Evolutionary conservation across 1,284 basidiomycete genomes (phyloP).

Genomic region (Marasmius sp.): DNA sequence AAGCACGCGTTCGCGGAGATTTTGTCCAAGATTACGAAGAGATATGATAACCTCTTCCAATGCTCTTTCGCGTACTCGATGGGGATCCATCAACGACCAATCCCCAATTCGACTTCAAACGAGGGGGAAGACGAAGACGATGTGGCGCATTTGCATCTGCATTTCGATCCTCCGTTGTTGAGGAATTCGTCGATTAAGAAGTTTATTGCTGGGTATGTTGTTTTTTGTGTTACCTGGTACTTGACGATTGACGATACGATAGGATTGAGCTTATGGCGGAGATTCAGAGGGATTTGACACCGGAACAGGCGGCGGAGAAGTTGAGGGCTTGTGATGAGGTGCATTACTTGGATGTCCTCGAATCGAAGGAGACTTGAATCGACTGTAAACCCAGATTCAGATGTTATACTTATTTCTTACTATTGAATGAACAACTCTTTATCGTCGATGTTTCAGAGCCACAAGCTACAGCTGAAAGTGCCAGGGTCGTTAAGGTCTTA

Average conservation of each 20-base stretch:
- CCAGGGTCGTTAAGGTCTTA: no score
- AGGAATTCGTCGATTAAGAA: slow-evolving; percentile 84
- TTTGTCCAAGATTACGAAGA: slow-evolving; percentile 64
- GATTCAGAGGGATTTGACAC: slow-evolving; percentile 87
- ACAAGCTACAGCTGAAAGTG: no score
- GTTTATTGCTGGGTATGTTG: slow-evolving; percentile 84
- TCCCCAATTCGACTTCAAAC: slow-evolving; percentile 40
- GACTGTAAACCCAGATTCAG: no score
- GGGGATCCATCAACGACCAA: slow-evolving; percentile 86
- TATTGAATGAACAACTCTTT: no score
- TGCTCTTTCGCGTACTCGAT: slow-evolving; percentile 97
- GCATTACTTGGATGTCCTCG: slow-evolving; percentile 31
- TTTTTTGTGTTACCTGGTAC: slow-evolving; percentile 1
- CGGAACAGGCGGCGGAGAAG: slow-evolving; percentile 82
- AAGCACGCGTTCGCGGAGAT: slow-evolving; percentile 64
- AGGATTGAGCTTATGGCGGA: slow-evolving; percentile 94
- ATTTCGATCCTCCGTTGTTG: slow-evolving; percentile 88
- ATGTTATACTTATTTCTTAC: no score
- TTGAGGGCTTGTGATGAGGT: slow-evolving; percentile 44
- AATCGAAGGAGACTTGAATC: no score
- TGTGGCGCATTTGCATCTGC: slow-evolving; percentile 84
- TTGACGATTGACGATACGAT: slow-evolving; percentile 2
- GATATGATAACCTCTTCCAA: slow-evolving; percentile 84
- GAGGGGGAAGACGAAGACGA: slow-evolving; percentile 52
- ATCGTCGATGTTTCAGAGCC: no score